These are phyloP conservation scores for Arbutus unedo DNA, from an alignment of 148 eudicot genomes.

Conservation along the genomic window DNA sequence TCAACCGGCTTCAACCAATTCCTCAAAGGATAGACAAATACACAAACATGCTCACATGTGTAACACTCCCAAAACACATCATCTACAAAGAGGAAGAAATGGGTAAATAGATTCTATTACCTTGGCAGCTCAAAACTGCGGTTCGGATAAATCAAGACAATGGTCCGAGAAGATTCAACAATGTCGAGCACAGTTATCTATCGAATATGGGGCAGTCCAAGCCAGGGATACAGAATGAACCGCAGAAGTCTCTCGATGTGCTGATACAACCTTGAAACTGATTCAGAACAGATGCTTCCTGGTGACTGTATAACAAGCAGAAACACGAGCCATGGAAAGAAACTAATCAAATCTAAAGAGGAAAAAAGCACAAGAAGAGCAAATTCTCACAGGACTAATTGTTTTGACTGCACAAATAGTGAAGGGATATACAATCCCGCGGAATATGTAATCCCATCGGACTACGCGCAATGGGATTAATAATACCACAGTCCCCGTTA, in stretches of 20 bases:
- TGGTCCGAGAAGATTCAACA: not conserved
- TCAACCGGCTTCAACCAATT: too few species aligned
- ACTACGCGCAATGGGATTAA: not conserved
- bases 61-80: not conserved
- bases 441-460: not conserved
- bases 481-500: not conserved
- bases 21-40: not conserved
- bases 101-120: not conserved
- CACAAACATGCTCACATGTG: not conserved
- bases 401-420: not conserved
- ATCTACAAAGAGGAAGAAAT: not conserved
- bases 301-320: not conserved
- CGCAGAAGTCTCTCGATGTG: not conserved
- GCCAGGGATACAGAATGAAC: not conserved
- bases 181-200: not conserved
- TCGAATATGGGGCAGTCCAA: not conserved
- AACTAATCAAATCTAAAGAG: not conserved
- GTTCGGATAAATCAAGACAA: not conserved
- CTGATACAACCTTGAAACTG: slow-evolving; percentile 2
- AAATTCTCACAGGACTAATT: not conserved
- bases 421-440: not conserved
- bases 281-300: not conserved
- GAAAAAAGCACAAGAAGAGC: too few species aligned
- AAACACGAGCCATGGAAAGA: not conserved
- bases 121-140: not conserved